Base-by-base conservation (phyloP, 805 yeast species). In the Kuraishia capsulata region DNA sequence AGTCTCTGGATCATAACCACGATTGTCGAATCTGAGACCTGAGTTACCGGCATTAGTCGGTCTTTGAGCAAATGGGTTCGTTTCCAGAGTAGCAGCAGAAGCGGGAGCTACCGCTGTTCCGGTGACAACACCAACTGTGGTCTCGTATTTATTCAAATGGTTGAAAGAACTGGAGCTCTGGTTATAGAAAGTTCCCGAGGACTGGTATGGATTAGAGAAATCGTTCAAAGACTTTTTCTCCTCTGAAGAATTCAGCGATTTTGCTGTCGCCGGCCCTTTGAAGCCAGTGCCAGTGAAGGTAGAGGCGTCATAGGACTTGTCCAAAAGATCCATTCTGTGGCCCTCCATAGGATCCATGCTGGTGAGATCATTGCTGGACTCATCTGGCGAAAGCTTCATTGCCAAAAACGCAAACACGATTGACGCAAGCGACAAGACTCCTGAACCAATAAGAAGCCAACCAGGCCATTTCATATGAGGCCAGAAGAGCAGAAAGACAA, bases 381-480 rank as follows among this genome's bases (percentile, higher is more conserved):
- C 25, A 24, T 26, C 38, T 24, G 11, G 20, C n/a, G 24, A 33
- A 35, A 26, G 14, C 13, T 25, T 23, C 14, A 35, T 19, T 3
- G 26, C 66, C 20, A 73, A 45, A 36, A 72, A 64, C 23, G 72
- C 59, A 31, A 76, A 54, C 4, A 82, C 72, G 2, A 79, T 42
- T 2, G 77, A 57, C 2, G 76, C 39, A 41, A 83, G 59, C 39
- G 69, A 67, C 39, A 78, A 57, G 0, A 67, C 80, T 10, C 84
- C 81, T 3, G 85, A 71, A 1, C 81, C 87, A 21, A 82, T 68
- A 49, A 80, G 63, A 25, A 79, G 53, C 89, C 90, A 83, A 6
- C 79, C 67, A n/a, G 78, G 67, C 89, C 89, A 83, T 5, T 67
- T 58, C 14, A 80, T 65, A 43, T 78, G 63, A 6, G 92, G 92